Evolutionary conservation across 805 yeast genomes (phyloP).

Genomic region (Suhomyces tanzawaensis): DNA sequence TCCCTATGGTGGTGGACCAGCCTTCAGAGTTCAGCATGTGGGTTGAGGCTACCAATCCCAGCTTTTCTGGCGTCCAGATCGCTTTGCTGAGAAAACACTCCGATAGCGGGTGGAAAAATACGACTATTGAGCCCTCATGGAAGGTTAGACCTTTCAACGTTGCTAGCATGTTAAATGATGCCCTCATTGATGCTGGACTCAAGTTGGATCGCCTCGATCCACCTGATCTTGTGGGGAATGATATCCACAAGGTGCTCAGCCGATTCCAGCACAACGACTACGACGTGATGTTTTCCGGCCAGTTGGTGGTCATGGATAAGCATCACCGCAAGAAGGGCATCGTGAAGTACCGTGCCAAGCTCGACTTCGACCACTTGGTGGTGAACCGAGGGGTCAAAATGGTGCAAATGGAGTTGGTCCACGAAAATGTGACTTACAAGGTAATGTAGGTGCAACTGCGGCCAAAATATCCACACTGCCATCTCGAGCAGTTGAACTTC

Average conservation of each 20-base stretch:
- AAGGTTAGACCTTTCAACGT: constrained; percentile 25
- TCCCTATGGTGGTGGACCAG: constrained; percentile 24
- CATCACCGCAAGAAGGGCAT: constrained; percentile 16
- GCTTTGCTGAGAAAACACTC: constrained; percentile 10
- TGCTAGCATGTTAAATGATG: constrained; percentile 15
- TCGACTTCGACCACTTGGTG: constrained; percentile 31
- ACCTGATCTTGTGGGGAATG: constrained; percentile 19
- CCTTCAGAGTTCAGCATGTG: constrained; percentile 21
- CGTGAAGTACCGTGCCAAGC: constrained; percentile 23
- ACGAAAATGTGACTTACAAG: constrained; percentile 1
- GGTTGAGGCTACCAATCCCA: constrained; percentile 29
- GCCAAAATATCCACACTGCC: too few relatives aligned
- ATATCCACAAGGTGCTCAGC: background rate
- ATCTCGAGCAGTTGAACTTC: too few relatives aligned
- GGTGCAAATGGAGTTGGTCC: constrained; percentile 16
- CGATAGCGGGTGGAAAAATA: background rate
- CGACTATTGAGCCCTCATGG: constrained; percentile 20
- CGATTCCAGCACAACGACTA: constrained; percentile 16
- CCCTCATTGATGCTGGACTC: constrained; percentile 22
- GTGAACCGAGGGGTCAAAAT: constrained; percentile 34
- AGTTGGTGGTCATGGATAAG: constrained; percentile 19
- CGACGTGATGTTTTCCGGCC: constrained; percentile 24
- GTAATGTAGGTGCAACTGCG: constrained; percentile 1
- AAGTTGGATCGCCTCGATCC: constrained; percentile 25
- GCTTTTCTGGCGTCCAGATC: constrained; percentile 29